phyloP scores from a whole-genome alignment of 164 flowering plant species.

The Euptelea pleiosperma region DNA sequence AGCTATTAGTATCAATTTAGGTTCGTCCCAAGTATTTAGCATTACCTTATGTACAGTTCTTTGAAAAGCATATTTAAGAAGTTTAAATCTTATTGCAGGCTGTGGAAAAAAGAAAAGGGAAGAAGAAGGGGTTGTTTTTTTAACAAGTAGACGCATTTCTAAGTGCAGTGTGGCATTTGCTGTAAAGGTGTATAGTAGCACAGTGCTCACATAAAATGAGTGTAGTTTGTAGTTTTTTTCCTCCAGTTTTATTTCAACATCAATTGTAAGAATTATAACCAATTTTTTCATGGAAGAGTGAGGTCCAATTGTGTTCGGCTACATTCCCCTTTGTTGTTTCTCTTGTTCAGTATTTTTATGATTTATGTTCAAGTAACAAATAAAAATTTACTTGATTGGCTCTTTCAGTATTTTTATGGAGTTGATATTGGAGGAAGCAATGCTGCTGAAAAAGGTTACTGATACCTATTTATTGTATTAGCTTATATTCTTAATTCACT shows the following conservation, averaged over 20 bases:
- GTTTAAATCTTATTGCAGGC: conserved; percentile 41
- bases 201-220: background rate
- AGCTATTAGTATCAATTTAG: too few relatives aligned
- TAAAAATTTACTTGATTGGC: too few relatives aligned
- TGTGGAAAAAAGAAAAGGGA: conserved; percentile 54
- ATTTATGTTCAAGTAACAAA: too few relatives aligned
- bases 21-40: too few relatives aligned
- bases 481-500: too few relatives aligned
- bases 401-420: too few relatives aligned
- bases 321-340: too few relatives aligned
- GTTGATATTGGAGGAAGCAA: too few relatives aligned
- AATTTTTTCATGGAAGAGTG: background rate
- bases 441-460: too few relatives aligned
- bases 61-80: conserved; percentile 1
- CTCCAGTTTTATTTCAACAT: background rate
- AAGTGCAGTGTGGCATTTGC: conserved; percentile 5
- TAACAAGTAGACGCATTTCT: conserved; percentile 30
- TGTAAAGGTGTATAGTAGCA: conserved; percentile 15
- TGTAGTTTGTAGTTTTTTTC: conserved; percentile 17
- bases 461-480: too few relatives aligned
- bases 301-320: background rate
- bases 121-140: conserved; percentile 53
- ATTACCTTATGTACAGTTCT: background rate
- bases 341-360: too few relatives aligned
- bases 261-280: conserved; percentile 13